phyloP scores from a whole-genome alignment of 2,329 filamentous ascomycete species.

The Ceratocystis smalleyi region DNA sequence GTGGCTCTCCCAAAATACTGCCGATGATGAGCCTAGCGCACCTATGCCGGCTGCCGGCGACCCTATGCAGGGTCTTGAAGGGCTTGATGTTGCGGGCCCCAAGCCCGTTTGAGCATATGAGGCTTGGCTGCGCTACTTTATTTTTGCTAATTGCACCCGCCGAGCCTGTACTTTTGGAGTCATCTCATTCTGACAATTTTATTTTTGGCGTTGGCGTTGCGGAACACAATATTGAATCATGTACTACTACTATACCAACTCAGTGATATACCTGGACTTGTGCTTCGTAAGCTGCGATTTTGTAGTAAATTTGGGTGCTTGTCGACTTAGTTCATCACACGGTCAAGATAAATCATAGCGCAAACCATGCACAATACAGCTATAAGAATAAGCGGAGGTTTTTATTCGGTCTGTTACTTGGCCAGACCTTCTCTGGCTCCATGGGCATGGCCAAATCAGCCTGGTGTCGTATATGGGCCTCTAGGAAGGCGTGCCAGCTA shows the following conservation, averaged over 20 bases:
- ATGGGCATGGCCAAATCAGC: not conserved
- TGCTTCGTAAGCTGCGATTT: not conserved
- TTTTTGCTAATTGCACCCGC: conserved; percentile 14
- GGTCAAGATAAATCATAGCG: not conserved
- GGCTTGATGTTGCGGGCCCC: conserved; percentile 84
- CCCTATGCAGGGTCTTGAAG: conserved; percentile 91
- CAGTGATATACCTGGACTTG: not conserved
- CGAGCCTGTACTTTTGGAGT: conserved; percentile 7
- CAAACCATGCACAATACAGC: not conserved
- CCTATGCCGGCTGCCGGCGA: conserved; percentile 48
- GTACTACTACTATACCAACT: not conserved
- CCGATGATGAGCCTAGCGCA: conserved; percentile 52
- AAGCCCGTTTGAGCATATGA: conserved; percentile 47
- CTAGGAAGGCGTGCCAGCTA: not conserved
- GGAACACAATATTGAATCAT: conserved; percentile 20
- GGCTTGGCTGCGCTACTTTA: conserved; percentile 1
- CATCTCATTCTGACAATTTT: conserved; percentile 19
- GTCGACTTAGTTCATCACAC: not conserved
- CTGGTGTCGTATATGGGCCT: not conserved
- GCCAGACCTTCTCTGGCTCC: not conserved
- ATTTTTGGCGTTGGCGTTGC: conserved; percentile 29
- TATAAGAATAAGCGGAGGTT: conserved; percentile 9
- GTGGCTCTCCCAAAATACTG: conserved; percentile 79
- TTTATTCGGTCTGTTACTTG: conserved; percentile 2
- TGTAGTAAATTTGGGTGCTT: not conserved